Evolutionary conservation across 1,284 basidiomycete genomes (phyloP).

Genomic region (Paramarasmius palmivorus): DNA sequence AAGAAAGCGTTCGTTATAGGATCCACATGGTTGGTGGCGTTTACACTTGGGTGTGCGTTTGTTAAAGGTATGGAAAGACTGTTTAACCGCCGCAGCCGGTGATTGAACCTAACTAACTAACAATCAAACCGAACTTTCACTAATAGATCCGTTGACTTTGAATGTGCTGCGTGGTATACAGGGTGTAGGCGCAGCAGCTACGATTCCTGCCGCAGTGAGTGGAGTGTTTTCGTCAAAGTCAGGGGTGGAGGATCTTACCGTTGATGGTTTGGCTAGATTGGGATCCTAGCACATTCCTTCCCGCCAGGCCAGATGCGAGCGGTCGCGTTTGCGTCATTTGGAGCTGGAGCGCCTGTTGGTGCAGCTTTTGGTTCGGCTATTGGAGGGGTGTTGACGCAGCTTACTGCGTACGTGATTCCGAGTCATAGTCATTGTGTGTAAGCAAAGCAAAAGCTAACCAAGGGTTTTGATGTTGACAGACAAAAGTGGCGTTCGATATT

Average conservation of each 20-base stretch:
- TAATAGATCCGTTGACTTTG: slow-evolving; percentile 51
- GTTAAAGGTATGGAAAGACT: slow-evolving; percentile 34
- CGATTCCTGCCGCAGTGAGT: slow-evolving; percentile 69
- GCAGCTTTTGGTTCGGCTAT: slow-evolving; percentile 67
- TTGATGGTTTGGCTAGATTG: slow-evolving; percentile 45
- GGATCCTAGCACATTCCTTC: slow-evolving; percentile 76
- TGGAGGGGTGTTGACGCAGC: slow-evolving; percentile 71
- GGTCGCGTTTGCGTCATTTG: slow-evolving; percentile 75
- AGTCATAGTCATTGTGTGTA: too few species aligned
- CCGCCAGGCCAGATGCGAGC: slow-evolving; percentile 67
- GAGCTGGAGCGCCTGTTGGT: slow-evolving; percentile 80
- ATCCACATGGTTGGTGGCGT: slow-evolving; percentile 41
- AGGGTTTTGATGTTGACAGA: too few species aligned
- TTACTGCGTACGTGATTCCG: slow-evolving; percentile 51
- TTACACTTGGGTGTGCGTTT: slow-evolving; percentile 58
- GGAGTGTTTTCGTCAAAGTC: neutral
- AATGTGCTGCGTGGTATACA: slow-evolving; percentile 72
- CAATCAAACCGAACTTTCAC: too few species aligned
- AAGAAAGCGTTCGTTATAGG: slow-evolving; percentile 64
- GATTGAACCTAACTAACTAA: neutral
- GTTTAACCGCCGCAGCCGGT: neutral
- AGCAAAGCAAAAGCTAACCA: too few species aligned
- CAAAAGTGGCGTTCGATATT: slow-evolving; percentile 44
- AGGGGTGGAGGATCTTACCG: neutral
- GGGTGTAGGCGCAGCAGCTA: slow-evolving; percentile 69